These are phyloP conservation scores for Pichia heedii DNA, from an alignment of 805 yeast genomes.

Conservation along the genomic window DNA sequence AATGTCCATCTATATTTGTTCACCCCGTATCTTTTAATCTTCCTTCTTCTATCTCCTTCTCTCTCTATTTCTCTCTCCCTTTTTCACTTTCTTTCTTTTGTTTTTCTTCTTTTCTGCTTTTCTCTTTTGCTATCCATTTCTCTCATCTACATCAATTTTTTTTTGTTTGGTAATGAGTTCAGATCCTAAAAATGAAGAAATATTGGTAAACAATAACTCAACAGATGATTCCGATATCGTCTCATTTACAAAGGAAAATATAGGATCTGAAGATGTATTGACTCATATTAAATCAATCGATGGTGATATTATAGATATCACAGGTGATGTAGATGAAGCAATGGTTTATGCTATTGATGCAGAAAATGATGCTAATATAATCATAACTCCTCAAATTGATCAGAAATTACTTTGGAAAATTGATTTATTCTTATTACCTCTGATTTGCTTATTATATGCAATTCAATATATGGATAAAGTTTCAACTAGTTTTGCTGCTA, in stretches of 20 bases:
- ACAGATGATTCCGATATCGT: neutral
- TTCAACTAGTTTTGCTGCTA: conserved; percentile 44
- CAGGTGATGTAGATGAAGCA: conserved; percentile 12
- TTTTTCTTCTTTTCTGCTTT: too few species aligned
- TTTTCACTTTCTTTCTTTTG: too few species aligned
- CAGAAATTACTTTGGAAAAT: conserved; percentile 28
- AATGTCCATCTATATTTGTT: too few species aligned
- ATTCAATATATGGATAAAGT: conserved; percentile 55
- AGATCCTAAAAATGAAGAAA: too few species aligned
- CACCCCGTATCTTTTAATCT: too few species aligned
- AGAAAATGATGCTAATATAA: neutral
- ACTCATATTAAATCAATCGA: conserved; percentile 6
- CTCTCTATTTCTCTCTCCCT: too few species aligned
- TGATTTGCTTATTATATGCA: conserved; percentile 40
- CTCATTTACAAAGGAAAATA: conserved; percentile 9
- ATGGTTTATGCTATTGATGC: conserved; percentile 9
- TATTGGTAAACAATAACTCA: too few species aligned
- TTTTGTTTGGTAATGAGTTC: too few species aligned
- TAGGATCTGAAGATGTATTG: conserved; percentile 4
- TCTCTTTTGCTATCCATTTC: too few species aligned
- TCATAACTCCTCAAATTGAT: conserved; percentile 4
- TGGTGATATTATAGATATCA: conserved; percentile 7
- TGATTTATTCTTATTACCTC: conserved; percentile 41
- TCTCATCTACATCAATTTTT: too few species aligned
- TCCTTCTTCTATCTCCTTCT: too few species aligned